Conservation (phyloP, 2,329 filamentous ascomycete genomes). For the Cercospora canescens region DNA sequence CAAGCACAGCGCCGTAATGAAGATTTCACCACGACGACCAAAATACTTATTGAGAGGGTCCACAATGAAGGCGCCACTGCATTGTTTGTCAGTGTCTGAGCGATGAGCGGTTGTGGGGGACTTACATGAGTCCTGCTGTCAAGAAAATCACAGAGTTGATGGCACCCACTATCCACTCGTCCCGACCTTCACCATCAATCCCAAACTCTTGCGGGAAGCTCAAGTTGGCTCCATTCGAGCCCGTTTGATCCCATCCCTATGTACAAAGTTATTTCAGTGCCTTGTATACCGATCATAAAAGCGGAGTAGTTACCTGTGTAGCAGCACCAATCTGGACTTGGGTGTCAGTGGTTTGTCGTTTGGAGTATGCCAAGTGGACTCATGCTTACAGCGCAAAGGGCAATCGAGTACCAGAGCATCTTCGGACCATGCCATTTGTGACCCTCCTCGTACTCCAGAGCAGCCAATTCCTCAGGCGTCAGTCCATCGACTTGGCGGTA, state of each 20-base stretch:
- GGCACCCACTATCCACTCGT: constrained; percentile 40
- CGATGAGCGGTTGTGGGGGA: background rate
- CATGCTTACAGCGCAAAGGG: constrained; percentile 37
- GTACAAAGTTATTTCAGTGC: too few relatives aligned
- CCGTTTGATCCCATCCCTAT: constrained; percentile 39
- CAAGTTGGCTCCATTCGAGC: constrained; percentile 32
- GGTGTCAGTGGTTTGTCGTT: background rate
- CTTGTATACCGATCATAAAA: too few relatives aligned
- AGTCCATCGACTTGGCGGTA: constrained; percentile 65
- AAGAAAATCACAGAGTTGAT: constrained; percentile 56
- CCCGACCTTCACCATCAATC: constrained; percentile 26
- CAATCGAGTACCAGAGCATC: constrained; percentile 66
- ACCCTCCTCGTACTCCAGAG: constrained; percentile 61
- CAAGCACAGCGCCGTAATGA: constrained; percentile 51
- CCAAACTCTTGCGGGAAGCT: constrained; percentile 35
- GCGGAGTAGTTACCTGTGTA: too few relatives aligned
- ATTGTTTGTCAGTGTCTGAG: too few relatives aligned
- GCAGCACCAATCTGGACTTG: too few relatives aligned
- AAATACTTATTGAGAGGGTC: constrained; percentile 44
- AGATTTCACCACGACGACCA: constrained; percentile 42
- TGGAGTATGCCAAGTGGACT: background rate
- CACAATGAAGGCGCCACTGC: constrained; percentile 54
- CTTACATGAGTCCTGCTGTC: constrained; percentile 40
- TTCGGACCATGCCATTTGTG: constrained; percentile 68
- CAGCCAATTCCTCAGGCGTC: constrained; percentile 58